Conservation (phyloP, 1,139 yeast genomes). For the Candida mesenterica region DNA sequence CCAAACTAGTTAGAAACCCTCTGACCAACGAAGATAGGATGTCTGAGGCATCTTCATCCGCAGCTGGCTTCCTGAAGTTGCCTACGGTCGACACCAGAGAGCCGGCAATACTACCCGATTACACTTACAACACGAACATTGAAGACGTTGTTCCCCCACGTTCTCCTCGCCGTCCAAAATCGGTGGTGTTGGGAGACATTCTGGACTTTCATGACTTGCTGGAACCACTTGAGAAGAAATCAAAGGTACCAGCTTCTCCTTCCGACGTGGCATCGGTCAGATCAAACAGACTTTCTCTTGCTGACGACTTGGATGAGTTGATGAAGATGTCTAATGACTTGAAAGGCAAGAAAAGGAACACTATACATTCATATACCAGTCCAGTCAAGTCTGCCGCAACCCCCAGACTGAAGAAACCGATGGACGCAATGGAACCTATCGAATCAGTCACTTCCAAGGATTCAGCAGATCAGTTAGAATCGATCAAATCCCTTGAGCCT, state of each 20-base stretch:
- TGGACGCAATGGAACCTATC: not conserved
- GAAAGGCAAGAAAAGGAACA: not conserved
- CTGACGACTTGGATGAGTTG: conserved; percentile 41
- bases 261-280: not conserved
- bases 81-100: conserved; percentile 13
- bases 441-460: not conserved
- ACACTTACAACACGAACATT: conserved; percentile 34
- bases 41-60: conserved; percentile 13
- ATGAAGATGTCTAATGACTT: conserved; percentile 36
- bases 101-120: conserved; percentile 12
- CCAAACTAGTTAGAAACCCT: conserved; percentile 8
- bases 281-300: conserved; percentile 17
- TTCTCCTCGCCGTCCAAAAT: conserved; percentile 29
- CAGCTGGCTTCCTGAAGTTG: conserved; percentile 18
- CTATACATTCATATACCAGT: conserved; percentile 1
- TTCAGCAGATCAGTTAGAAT: not conserved
- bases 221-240: not conserved
- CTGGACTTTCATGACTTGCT: not conserved
- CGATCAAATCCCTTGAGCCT: not conserved
- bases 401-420: not conserved
- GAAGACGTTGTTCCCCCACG: conserved; percentile 45
- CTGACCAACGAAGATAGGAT: conserved; percentile 3
- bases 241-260: not conserved
- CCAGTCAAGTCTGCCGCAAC: not conserved
- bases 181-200: conserved; percentile 18